Conservation (phyloP, 139 green algal species). For the Coelastrella sp. region DNA sequence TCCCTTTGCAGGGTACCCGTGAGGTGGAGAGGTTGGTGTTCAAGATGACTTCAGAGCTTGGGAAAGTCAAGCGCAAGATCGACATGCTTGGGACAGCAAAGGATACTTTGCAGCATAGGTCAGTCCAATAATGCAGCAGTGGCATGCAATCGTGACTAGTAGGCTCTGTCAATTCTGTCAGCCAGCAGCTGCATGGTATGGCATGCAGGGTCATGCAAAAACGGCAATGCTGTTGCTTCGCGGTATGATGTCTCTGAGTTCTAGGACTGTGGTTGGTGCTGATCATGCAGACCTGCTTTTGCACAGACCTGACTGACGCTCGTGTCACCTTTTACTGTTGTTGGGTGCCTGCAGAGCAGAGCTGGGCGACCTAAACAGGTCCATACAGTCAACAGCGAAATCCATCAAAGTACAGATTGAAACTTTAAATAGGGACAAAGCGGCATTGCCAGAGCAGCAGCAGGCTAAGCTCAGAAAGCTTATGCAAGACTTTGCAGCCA, state of each 20-base stretch:
- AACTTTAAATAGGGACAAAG: conserved; percentile 28
- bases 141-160: background rate
- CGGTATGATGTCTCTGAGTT: too few species aligned
- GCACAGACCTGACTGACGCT: background rate
- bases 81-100: conserved; percentile 70
- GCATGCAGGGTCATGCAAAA: too few species aligned
- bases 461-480: conserved; percentile 51
- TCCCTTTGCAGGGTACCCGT: conserved; percentile 29
- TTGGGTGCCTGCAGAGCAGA: conserved; percentile 15
- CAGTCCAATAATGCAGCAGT: background rate
- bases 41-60: conserved; percentile 55
- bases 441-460: conserved; percentile 7
- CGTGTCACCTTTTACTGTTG: background rate
- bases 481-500: conserved; percentile 69
- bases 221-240: too few species aligned
- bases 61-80: conserved; percentile 64
- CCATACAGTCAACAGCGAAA: conserved; percentile 43
- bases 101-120: conserved; percentile 77
- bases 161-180: background rate
- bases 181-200: background rate
- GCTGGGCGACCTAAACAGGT: conserved; percentile 22
- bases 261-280: too few species aligned
- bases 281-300: too few species aligned
- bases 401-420: conserved; percentile 62
- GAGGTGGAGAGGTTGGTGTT: conserved; percentile 64